Conservation (phyloP, 2,329 filamentous ascomycete genomes). For the Pseudocercospora fijiensis region DNA sequence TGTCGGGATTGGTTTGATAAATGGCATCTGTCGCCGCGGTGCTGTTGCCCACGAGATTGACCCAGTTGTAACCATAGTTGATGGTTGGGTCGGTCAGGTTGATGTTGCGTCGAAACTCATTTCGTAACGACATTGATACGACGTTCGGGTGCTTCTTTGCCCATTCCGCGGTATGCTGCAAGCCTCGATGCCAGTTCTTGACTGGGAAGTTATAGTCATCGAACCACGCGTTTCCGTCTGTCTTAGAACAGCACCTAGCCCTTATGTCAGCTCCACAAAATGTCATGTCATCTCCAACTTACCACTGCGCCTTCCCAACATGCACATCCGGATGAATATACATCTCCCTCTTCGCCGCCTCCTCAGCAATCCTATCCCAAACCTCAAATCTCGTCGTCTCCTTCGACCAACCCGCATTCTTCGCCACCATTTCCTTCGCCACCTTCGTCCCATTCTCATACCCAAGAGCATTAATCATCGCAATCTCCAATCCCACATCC, state of each 20-base stretch:
- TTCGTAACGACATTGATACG: conserved; percentile 31
- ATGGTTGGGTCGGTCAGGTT: conserved; percentile 24
- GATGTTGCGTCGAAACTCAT: conserved; percentile 29
- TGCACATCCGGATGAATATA: conserved; percentile 63
- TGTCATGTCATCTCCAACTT: neutral
- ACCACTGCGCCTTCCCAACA: conserved; percentile 58
- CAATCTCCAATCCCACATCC: conserved; percentile 43
- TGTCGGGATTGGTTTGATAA: conserved; percentile 28
- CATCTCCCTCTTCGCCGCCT: conserved; percentile 46
- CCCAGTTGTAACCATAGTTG: conserved; percentile 30
- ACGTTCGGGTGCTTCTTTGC: conserved; percentile 29
- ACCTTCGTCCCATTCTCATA: conserved; percentile 44
- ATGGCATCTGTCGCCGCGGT: conserved; percentile 31
- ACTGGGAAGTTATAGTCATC: conserved; percentile 36
- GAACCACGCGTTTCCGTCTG: conserved; percentile 62
- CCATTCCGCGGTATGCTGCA: conserved; percentile 29
- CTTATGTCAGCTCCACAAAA: neutral
- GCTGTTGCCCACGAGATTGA: conserved; percentile 29
- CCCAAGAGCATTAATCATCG: conserved; percentile 43
- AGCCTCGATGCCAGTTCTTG: conserved; percentile 28
- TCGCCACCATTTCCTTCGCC: conserved; percentile 39
- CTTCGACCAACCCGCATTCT: conserved; percentile 41
- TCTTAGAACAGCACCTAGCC: conserved; percentile 50
- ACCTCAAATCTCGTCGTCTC: conserved; percentile 44
- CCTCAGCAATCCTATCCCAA: conserved; percentile 33